Percentiles rank a stretch among this genome's conserved stretches.
These are phyloP conservation scores for Berberis thunbergii DNA, from an alignment of 164 flowering plant genomes.

Conservation along the genomic window DNA sequence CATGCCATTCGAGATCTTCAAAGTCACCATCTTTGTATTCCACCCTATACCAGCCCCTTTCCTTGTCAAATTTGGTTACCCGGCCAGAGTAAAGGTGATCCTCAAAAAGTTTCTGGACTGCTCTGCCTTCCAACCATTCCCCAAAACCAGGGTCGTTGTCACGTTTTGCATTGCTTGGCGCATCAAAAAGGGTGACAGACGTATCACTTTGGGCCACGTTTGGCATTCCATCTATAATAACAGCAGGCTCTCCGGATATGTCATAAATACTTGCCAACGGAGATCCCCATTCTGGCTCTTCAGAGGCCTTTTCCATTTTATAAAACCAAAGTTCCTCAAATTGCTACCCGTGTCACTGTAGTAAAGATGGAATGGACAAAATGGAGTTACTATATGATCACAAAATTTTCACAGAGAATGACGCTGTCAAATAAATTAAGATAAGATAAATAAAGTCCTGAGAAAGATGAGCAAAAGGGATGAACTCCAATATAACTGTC, in stretches of 20 bases:
- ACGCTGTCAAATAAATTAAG: too few relatives aligned
- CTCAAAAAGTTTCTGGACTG: slow-evolving; percentile 56
- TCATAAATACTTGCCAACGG: slow-evolving; percentile 18
- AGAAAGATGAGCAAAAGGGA: too few relatives aligned
- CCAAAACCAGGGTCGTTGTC: slow-evolving; percentile 31
- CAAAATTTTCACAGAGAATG: too few relatives aligned
- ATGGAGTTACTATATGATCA: too few relatives aligned
- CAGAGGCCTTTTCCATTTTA: too few relatives aligned
- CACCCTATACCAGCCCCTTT: slow-evolving; percentile 78
- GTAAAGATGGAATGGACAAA: too few relatives aligned
- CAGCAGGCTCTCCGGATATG: slow-evolving; percentile 69
- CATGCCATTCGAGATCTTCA: slow-evolving; percentile 86
- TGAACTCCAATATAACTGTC: too few relatives aligned
- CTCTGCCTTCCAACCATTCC: slow-evolving; percentile 75
- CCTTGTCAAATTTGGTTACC: slow-evolving; percentile 53
- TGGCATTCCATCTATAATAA: slow-evolving; percentile 67
- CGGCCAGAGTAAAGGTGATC: slow-evolving; percentile 41
- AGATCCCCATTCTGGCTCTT: too few relatives aligned
- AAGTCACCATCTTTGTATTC: slow-evolving; percentile 81
- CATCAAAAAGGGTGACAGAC: slow-evolving; percentile 6
- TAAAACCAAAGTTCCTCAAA: too few relatives aligned
- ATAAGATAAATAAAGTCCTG: too few relatives aligned
- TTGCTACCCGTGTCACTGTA: too few relatives aligned
- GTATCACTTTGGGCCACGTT: slow-evolving; percentile 16
- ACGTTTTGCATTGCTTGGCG: slow-evolving; percentile 13